Conservation (phyloP, 2,329 filamentous ascomycete species). For the Daldinia eschscholtzii region DNA sequence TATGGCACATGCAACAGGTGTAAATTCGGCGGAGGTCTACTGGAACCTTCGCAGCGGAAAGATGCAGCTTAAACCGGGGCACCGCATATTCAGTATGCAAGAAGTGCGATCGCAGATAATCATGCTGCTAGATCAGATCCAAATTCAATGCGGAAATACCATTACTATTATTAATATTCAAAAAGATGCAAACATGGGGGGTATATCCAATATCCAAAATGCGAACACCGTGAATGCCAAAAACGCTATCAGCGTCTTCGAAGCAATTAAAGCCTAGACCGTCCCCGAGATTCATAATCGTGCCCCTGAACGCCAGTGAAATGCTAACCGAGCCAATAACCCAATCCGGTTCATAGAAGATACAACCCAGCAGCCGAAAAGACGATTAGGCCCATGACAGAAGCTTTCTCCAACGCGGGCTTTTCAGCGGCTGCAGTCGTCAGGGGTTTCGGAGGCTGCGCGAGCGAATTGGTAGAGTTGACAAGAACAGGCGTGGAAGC, state of each 20-base stretch:
- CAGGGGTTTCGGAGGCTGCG: conserved; percentile 37
- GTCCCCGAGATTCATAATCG: conserved; percentile 28
- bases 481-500: conserved; percentile 37
- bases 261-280: conserved; percentile 23
- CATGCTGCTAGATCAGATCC: conserved; percentile 1
- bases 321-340: conserved; percentile 36
- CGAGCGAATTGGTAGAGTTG: conserved; percentile 43
- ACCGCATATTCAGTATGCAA: conserved; percentile 10
- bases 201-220: conserved; percentile 41
- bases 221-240: conserved; percentile 28
- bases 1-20: not conserved
- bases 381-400: conserved; percentile 51
- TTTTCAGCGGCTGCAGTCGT: conserved; percentile 46
- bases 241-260: conserved; percentile 22
- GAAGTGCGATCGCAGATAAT: conserved; percentile 4
- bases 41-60: conserved; percentile 10
- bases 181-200: conserved; percentile 38
- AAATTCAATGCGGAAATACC: conserved; percentile 10
- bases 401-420: conserved; percentile 48
- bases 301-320: conserved; percentile 42
- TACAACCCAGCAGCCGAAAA: conserved; percentile 51
- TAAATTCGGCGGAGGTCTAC: not conserved
- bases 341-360: conserved; percentile 45
- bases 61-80: conserved; percentile 1
- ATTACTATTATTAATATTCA: conserved; percentile 27